These are phyloP conservation scores for Citrullus mucosospermus DNA, from an alignment of 306 rosid species.

Conservation along the genomic window DNA sequence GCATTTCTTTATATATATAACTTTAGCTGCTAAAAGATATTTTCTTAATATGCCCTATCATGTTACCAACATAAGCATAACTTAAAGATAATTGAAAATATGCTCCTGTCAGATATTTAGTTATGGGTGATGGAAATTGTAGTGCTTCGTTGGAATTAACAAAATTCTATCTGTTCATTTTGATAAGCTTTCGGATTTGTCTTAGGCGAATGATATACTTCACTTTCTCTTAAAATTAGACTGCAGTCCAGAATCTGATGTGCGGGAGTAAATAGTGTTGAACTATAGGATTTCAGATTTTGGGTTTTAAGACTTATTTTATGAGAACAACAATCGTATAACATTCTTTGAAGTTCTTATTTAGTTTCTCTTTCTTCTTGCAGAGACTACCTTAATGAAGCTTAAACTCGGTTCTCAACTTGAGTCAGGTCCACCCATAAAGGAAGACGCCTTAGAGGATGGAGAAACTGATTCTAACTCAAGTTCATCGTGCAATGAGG, in stretches of 20 bases:
- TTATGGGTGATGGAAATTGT: not conserved
- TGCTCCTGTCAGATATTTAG: not conserved
- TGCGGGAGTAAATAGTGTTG: not conserved
- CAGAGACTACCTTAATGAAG: constrained; percentile 79
- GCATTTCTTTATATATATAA: not conserved
- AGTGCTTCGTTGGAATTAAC: not conserved
- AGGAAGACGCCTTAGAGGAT: constrained; percentile 9
- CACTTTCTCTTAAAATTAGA: not conserved
- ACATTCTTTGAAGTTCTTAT: not conserved
- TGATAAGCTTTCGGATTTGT: not conserved
- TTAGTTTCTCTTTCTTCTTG: constrained; percentile 15
- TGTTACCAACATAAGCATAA: too few relatives aligned
- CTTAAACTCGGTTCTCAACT: constrained; percentile 62
- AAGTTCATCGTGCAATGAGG: constrained; percentile 21
- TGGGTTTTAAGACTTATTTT: not conserved
- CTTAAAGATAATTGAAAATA: too few relatives aligned
- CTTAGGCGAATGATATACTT: not conserved
- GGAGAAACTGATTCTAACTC: constrained; percentile 17
- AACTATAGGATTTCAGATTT: not conserved
- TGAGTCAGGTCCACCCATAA: constrained; percentile 13
- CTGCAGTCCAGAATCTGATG: not conserved
- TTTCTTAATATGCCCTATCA: too few relatives aligned
- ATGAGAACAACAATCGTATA: not conserved
- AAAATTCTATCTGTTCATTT: not conserved
- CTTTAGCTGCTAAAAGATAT: too few relatives aligned